Evolutionary conservation across 352 stramenopile genomes (phyloP).

Genomic region (Phytophthora colocasiae): DNA sequence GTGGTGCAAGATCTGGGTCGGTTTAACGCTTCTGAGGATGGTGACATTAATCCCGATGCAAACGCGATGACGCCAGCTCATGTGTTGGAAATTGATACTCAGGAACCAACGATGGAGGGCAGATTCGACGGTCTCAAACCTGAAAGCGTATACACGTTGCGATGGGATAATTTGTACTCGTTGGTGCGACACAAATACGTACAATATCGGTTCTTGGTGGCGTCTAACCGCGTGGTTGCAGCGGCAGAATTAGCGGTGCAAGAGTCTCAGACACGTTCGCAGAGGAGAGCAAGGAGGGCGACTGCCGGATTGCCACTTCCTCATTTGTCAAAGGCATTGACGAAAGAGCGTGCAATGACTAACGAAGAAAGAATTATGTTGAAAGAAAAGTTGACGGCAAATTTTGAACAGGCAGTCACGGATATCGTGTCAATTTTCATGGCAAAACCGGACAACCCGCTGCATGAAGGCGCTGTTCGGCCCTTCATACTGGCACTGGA

Average conservation of each 20-base stretch:
- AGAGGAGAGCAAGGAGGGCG: constrained; percentile 27
- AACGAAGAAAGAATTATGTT: constrained; percentile 37
- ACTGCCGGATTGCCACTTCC: constrained; percentile 35
- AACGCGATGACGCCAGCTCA: background rate
- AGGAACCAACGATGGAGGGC: constrained; percentile 41
- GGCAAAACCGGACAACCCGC: constrained; percentile 63
- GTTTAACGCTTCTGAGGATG: constrained; percentile 38
- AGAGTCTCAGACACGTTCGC: constrained; percentile 45
- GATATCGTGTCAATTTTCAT: constrained; percentile 83
- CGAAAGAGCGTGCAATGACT: constrained; percentile 39
- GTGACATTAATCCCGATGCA: background rate
- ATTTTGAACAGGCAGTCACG: constrained; percentile 50
- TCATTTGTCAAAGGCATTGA: constrained; percentile 49
- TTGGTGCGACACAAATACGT: constrained; percentile 73
- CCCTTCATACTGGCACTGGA: constrained; percentile 72
- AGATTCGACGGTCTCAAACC: constrained; percentile 36
- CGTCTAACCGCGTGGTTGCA: constrained; percentile 43
- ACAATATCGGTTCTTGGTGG: constrained; percentile 62
- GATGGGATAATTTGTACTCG: constrained; percentile 85
- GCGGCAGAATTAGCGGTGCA: constrained; percentile 58
- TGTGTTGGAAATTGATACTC: constrained; percentile 14
- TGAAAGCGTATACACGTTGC: constrained; percentile 60
- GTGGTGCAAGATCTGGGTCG: constrained; percentile 45
- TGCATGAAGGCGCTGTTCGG: constrained; percentile 76
- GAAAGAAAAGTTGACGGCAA: constrained; percentile 28